These are phyloP conservation scores for Melastoma malabathricum DNA, from an alignment of 345 rosid genomes.

Conservation along the genomic window DNA sequence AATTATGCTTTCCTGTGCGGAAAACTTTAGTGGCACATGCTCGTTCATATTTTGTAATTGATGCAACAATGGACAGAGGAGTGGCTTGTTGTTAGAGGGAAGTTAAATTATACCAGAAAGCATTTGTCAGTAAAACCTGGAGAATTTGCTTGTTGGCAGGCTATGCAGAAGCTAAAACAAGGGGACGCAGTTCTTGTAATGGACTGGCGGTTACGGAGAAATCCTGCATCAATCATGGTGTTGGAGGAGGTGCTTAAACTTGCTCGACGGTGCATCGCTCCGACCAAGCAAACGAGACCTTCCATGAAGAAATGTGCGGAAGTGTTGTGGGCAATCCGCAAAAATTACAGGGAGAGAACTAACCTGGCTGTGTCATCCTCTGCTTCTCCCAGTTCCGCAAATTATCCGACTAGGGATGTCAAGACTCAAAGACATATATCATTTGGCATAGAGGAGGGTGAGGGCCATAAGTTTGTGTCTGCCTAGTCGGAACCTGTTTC, in stretches of 20 bases:
- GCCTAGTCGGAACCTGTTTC: slow-evolving; percentile 14
- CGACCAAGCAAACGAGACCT: slow-evolving; percentile 50
- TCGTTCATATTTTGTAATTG: no score
- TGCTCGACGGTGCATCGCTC: slow-evolving; percentile 49
- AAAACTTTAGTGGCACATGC: no score
- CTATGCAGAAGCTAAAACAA: slow-evolving; percentile 47
- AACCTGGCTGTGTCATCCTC: slow-evolving; percentile 22
- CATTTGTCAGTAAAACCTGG: no score
- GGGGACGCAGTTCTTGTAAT: slow-evolving; percentile 52
- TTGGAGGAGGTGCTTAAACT: slow-evolving; percentile 48
- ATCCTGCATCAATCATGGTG: slow-evolving; percentile 45
- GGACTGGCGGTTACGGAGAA: slow-evolving; percentile 64
- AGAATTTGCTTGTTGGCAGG: slow-evolving; percentile 26
- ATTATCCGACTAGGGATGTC: slow-evolving; percentile 21
- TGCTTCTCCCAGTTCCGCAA: slow-evolving; percentile 31
- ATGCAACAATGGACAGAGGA: no score
- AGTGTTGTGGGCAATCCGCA: slow-evolving; percentile 60
- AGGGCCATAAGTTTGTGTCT: slow-evolving; percentile 26
- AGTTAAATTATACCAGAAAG: no score
- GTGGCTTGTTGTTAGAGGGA: no score
- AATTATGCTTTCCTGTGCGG: no score
- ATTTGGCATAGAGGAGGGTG: slow-evolving; percentile 35
- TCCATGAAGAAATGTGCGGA: slow-evolving; percentile 65
- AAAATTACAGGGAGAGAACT: slow-evolving; percentile 32
- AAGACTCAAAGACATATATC: slow-evolving; percentile 17